Evolutionary conservation across 768 basidiomycete species (phyloP), one percentile per base, ranked within the genome.

Genomic region (Fomitopsis pulvina): DNA sequence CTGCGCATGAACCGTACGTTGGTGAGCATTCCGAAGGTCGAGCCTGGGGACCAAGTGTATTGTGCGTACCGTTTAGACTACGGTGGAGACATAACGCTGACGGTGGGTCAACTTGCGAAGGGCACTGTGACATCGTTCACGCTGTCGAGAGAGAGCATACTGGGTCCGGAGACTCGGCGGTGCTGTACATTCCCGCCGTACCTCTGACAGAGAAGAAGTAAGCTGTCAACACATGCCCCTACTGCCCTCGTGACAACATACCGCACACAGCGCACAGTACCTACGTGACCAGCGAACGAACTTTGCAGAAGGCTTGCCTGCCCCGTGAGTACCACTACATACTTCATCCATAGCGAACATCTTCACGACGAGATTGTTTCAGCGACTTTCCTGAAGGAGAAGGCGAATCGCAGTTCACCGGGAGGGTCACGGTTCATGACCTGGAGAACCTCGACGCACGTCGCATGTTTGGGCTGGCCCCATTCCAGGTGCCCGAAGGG

Each of bases 161-260:
- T 1, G 83, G 83, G 1, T 52, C 59, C 0, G 67, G 57, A 40
- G 80, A 81, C 54, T 83, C 82, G 26, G 77, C 79, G 49, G 87
- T 87, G 42, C 80, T 89, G 74, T 90, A 90, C 54, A 88, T 89
- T 45, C 80, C 82, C 2, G 79, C 87, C 3, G 79, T 82, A 2
- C 86, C 85, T 0, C 66, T 77, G 34, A 87, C 84, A 2, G 73
- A 76, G 3, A 67, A 71, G 52, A 87, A 61, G 59, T 63, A 21
- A 41, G 57, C 47, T 22, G 18, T 43, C 24, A 25, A 10, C 41
- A 16, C 7, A 8, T 8, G 4, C 5, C 22, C 9, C 21, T n/a
- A n/a, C n/a, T n/a, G n/a, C 6, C 30, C 4, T 12, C 34, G 9
- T 39, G 4, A 9, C 32, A 7, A 39, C 34, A 8, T 8, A 22